Evolutionary conservation across 2,329 filamentous ascomycete genomes (phyloP), one percentile per base, ranked within the genome.

Genomic region (Verticillium dahliae): DNA sequence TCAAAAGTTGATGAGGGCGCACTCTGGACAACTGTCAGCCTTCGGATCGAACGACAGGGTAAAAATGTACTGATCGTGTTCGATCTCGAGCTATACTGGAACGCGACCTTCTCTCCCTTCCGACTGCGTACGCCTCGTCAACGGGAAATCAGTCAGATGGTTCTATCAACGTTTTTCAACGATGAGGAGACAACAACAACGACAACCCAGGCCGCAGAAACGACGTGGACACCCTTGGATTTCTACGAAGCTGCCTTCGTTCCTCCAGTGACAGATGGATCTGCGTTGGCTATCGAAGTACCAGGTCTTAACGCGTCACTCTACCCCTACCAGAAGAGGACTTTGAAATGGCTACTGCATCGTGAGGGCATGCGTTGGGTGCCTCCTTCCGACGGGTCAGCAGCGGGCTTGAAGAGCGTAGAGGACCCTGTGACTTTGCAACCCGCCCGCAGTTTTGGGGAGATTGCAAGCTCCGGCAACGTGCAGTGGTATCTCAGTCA

Each of bases 201-300:
- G 27, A 27, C 27, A 27, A 27, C 27, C 27, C 18, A 31, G 59
- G 60, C 57, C 31, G 56, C 27, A 60, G 68, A 62, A 68, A 68
- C 22, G 18, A 35, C 15, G 31, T 77, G 73, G 71, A 80, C 79
- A 2, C 80, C 82, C 0, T 78, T 81, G 67, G 78, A 79, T 62
- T 93, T 93, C 69, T 93, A 92, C 68, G 82, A 89, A 59, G 85
- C 85, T 15, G 87, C 90, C 1, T 82, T 87, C 68, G 81, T 87
- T 1, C 87, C 90, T 1, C 65, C 76, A 11, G 76, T 75, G n/a
- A 68, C 75, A 5, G 77, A 82, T 59, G 62, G 69, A 15, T 66
- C 71, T 3, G 62, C 78, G 0, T 67, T 70, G 1, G 71, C 74
- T 0, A 75, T 85, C 39, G 41, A 74, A 2, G 71, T 85, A 6